Evolutionary conservation across 495 filamentous ascomycete genomes (phyloP).

Genomic region (Cercophora scortea): DNA sequence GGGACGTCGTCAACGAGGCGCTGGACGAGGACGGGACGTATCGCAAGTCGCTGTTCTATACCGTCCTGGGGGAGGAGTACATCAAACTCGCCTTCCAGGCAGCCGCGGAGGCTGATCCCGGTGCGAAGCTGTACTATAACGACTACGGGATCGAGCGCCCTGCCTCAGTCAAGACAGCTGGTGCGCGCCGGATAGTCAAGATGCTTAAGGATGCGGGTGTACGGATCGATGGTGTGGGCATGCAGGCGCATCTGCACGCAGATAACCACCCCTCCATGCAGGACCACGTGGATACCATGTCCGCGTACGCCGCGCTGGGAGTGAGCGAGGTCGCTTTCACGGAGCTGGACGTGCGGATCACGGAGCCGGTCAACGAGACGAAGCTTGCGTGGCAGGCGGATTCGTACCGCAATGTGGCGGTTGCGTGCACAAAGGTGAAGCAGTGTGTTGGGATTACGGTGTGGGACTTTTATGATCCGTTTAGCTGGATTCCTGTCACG

Average conservation of each 20-base stretch:
- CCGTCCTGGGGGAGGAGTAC: conserved; percentile 49
- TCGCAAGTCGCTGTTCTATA: conserved; percentile 48
- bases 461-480: conserved; percentile 52
- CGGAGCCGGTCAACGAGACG: conserved; percentile 34
- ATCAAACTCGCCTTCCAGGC: conserved; percentile 50
- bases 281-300: conserved; percentile 41
- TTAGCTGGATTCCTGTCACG: conserved; percentile 50
- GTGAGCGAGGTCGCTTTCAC: conserved; percentile 56
- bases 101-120: conserved; percentile 44
- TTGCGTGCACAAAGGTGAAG: conserved; percentile 50
- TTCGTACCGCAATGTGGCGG: conserved; percentile 45
- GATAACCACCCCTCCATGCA: conserved; percentile 42
- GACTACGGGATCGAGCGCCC: conserved; percentile 59
- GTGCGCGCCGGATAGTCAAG: conserved; percentile 48
- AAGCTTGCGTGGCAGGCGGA: conserved; percentile 48
- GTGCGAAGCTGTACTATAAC: conserved; percentile 61
- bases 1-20: conserved; percentile 66
- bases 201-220: conserved; percentile 43
- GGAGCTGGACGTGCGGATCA: conserved; percentile 54
- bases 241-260: conserved; percentile 55
- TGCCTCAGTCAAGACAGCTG: conserved; percentile 18
- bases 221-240: conserved; percentile 57
- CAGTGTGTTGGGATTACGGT: conserved; percentile 61
- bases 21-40: conserved; percentile 61
- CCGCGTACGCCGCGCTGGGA: conserved; percentile 39